Conservation (phyloP, 225 moss, liverwort and hornwort genomes). For the Antitrichia curtipendula region DNA sequence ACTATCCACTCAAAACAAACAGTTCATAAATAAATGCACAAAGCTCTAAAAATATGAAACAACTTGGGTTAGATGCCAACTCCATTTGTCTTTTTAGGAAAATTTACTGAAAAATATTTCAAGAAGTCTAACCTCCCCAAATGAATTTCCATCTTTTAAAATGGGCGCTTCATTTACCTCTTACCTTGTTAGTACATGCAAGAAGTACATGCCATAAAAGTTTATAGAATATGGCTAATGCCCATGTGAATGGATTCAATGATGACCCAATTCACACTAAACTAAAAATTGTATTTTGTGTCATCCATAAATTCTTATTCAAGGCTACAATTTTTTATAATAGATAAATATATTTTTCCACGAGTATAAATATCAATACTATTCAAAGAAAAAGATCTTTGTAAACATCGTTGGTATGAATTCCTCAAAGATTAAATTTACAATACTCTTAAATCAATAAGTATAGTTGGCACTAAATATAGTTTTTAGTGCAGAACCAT, state of each 20-base stretch:
- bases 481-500: background rate
- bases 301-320: rapidly evolving
- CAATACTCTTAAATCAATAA: background rate
- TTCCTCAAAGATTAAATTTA: background rate
- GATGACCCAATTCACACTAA: background rate
- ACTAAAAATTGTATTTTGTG: background rate
- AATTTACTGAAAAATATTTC: too few relatives aligned
- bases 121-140: background rate
- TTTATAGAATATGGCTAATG: too few relatives aligned
- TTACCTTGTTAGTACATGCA: background rate
- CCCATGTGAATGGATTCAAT: too few relatives aligned
- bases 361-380: background rate
- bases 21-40: too few relatives aligned
- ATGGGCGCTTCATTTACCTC: background rate
- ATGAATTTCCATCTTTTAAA: background rate
- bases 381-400: background rate
- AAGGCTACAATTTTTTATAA: background rate
- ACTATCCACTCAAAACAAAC: too few relatives aligned
- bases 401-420: background rate
- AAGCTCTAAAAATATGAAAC: background rate
- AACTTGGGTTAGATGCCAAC: background rate
- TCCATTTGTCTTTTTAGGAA: too few relatives aligned
- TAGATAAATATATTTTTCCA: background rate
- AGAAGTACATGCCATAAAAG: too few relatives aligned
- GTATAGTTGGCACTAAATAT: too few relatives aligned